phyloP scores from a whole-genome alignment of 768 basidiomycete species.

The Porphyrellus cyaneotinctus region DNA sequence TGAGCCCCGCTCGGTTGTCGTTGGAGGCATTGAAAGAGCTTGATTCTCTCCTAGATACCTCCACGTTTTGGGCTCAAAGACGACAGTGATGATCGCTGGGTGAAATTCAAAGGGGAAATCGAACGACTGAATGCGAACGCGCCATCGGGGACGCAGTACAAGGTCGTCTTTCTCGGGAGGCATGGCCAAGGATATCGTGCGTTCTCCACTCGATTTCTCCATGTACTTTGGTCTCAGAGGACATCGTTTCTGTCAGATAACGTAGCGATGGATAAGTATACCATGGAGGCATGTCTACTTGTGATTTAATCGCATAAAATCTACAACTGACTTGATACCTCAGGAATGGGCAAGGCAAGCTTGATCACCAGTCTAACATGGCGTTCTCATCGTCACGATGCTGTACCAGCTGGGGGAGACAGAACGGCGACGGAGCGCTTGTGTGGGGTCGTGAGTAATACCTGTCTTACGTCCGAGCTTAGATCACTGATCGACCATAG shows the following conservation, averaged over 20 bases:
- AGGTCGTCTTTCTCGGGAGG: constrained; percentile 60
- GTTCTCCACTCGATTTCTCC: constrained; percentile 21
- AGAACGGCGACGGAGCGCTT: constrained; percentile 60
- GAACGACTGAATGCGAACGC: constrained; percentile 42
- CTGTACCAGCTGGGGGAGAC: constrained; percentile 49
- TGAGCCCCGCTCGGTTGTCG: constrained; percentile 3
- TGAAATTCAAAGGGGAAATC: constrained; percentile 39
- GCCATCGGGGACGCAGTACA: constrained; percentile 43
- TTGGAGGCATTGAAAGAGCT: background rate
- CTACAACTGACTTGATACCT: background rate
- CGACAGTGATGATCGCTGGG: constrained; percentile 48
- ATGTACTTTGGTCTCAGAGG: constrained; percentile 30
- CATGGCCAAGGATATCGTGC: constrained; percentile 74
- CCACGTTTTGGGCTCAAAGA: constrained; percentile 59
- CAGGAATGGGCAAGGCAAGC: constrained; percentile 60
- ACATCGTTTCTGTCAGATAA: constrained; percentile 60
- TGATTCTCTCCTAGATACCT: constrained; percentile 41
- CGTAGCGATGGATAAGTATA: constrained; percentile 63
- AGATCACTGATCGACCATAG: constrained; percentile 29
- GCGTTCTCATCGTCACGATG: background rate
- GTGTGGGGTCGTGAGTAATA: constrained; percentile 67
- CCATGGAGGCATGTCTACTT: constrained; percentile 35
- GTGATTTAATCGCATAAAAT: background rate
- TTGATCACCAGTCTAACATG: background rate
- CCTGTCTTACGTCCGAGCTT: background rate